Evolutionary conservation across 371 early-diverging fungal genomes (phyloP).

Genomic region (Fennellomyces sp.): DNA sequence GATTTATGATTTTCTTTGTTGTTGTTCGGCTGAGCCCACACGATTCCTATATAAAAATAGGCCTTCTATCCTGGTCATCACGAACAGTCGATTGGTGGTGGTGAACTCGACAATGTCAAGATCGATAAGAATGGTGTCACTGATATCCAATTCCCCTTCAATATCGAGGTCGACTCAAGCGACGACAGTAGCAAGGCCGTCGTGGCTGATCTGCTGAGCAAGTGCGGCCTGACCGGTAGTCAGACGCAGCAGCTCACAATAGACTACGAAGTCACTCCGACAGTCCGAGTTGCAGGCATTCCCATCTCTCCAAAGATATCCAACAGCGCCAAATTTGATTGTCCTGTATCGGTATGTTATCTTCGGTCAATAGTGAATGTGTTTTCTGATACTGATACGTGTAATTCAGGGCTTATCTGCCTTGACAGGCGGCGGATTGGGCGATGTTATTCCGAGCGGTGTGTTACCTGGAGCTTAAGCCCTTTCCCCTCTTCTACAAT

Average conservation of each 20-base stretch:
- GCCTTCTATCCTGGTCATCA: constrained; percentile 52
- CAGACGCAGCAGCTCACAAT: constrained; percentile 29
- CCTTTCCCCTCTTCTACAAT: too few species aligned
- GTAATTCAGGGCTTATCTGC: too few species aligned
- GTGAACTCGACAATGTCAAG: constrained; percentile 43
- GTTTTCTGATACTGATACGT: too few species aligned
- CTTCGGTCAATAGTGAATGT: too few species aligned
- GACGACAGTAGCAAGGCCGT: constrained; percentile 32
- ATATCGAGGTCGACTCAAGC: constrained; percentile 29
- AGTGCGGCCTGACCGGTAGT: constrained; percentile 47
- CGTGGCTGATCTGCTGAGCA: constrained; percentile 38
- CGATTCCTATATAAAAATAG: constrained; percentile 21
- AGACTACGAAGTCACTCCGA: constrained; percentile 57
- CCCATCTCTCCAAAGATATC: constrained; percentile 50
- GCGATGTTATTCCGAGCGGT: too few species aligned
- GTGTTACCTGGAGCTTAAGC: too few species aligned
- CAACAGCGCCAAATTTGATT: constrained; percentile 31
- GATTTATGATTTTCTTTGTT: not conserved
- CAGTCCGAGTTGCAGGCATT: constrained; percentile 48
- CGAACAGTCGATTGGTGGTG: constrained; percentile 48
- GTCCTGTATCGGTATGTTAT: constrained; percentile 40
- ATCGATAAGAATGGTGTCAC: constrained; percentile 47
- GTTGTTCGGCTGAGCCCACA: not conserved
- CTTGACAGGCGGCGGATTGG: too few species aligned
- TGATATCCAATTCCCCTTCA: constrained; percentile 52